phyloP scores from a whole-genome alignment of 306 rosid genomes.

The Ormosia emarginata region DNA sequence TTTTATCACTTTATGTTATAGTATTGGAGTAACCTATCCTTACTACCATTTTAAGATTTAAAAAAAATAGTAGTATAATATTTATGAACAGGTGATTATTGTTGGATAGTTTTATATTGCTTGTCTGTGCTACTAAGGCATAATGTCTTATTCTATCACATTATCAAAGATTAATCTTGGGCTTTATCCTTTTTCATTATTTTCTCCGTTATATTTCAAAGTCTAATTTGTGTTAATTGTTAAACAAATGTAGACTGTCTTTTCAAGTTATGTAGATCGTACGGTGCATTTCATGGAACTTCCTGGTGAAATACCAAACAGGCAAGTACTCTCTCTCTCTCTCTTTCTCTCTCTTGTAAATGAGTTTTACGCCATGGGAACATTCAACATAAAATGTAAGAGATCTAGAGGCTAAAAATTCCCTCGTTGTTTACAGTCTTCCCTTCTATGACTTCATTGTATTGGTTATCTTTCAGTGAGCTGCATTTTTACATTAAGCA shows the following conservation, averaged over 20 bases:
- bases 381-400: slow-evolving; percentile 1
- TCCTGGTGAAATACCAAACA: slow-evolving; percentile 93
- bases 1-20: not conserved
- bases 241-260: slow-evolving; percentile 63
- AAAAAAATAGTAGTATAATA: not conserved
- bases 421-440: not conserved
- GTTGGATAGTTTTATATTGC: not conserved
- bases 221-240: slow-evolving; percentile 18
- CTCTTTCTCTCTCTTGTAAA: not conserved
- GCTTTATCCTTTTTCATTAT: not conserved
- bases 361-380: not conserved
- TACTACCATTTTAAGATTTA: not conserved
- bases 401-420: not conserved
- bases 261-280: slow-evolving; percentile 76
- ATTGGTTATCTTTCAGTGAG: slow-evolving; percentile 62
- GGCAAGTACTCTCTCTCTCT: slow-evolving; percentile 44
- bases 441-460: slow-evolving; percentile 12
- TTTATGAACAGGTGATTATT: not conserved
- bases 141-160: slow-evolving; percentile 10
- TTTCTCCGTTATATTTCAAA: slow-evolving; percentile 10
- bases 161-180: slow-evolving; percentile 12
- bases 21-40: not conserved
- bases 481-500: slow-evolving; percentile 91
- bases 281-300: slow-evolving; percentile 96
- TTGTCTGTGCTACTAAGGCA: not conserved